These are phyloP conservation scores for Trichophyton simii DNA, from an alignment of 2,329 filamentous ascomycete genomes.

Conservation along the genomic window DNA sequence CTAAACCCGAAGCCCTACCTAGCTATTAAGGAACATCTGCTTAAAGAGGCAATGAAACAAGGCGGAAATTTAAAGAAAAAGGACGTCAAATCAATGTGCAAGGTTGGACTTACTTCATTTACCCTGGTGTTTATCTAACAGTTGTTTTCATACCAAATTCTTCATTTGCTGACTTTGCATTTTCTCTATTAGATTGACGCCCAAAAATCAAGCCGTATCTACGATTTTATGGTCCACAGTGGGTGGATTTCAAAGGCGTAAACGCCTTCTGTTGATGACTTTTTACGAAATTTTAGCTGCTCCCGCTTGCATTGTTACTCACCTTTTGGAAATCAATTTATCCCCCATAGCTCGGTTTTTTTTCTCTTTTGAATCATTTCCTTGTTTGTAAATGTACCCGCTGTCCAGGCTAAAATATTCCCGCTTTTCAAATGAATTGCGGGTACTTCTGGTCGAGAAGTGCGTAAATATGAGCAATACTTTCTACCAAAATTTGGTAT, in stretches of 20 bases:
- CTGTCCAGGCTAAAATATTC: background rate
- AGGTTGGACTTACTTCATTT: constrained; percentile 23
- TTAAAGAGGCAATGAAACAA: constrained; percentile 79
- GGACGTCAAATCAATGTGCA: constrained; percentile 73
- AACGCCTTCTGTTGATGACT: background rate
- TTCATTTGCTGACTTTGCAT: background rate
- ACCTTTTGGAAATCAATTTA: background rate
- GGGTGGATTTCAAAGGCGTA: constrained; percentile 88
- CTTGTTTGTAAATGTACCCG: background rate
- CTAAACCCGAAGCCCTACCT: constrained; percentile 90
- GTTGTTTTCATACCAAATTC: background rate
- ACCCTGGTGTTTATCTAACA: background rate
- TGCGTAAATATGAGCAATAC: background rate
- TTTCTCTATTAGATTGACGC: constrained; percentile 52
- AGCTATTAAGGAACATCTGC: constrained; percentile 83
- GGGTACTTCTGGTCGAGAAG: background rate
- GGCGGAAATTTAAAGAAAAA: constrained; percentile 90
- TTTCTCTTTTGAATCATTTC: background rate
- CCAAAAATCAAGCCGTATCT: constrained; percentile 73
- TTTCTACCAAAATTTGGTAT: background rate
- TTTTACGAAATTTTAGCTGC: background rate
- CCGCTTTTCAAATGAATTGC: background rate
- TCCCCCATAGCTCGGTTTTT: background rate
- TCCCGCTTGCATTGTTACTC: background rate
- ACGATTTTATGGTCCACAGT: constrained; percentile 86